phyloP scores from a whole-genome alignment of 345 rosid genomes.

The Corchorus olitorius region DNA sequence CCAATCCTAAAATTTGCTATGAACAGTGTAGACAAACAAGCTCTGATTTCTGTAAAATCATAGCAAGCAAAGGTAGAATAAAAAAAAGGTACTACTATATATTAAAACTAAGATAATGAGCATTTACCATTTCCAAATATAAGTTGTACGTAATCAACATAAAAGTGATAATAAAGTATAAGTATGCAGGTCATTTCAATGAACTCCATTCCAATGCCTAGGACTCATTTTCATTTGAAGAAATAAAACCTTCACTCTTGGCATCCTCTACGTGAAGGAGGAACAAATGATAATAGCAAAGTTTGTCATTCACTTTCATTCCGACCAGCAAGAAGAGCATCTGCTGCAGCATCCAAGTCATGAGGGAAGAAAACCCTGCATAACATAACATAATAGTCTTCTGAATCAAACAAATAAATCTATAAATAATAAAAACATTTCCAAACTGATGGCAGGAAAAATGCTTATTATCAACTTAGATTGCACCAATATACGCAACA shows the following conservation, averaged over 20 bases:
- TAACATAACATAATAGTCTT: conserved; percentile 21
- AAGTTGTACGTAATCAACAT: background rate
- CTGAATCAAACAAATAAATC: background rate
- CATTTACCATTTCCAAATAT: background rate
- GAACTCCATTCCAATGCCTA: background rate
- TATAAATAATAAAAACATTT: background rate
- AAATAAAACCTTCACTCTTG: background rate
- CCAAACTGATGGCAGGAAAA: too few relatives aligned
- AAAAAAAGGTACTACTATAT: too few relatives aligned
- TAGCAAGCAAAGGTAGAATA: background rate
- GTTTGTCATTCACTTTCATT: conserved; percentile 29
- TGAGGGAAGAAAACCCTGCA: conserved; percentile 95
- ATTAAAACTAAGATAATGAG: background rate
- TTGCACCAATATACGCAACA: too few relatives aligned
- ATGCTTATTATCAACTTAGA: too few relatives aligned
- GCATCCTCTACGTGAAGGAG: background rate
- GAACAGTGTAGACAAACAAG: background rate
- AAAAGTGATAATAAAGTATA: background rate
- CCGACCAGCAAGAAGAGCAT: conserved; percentile 63
- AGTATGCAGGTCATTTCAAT: background rate
- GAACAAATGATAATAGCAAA: background rate
- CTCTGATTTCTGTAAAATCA: background rate
- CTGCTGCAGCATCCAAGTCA: conserved; percentile 76
- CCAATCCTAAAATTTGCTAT: background rate
- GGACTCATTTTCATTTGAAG: background rate